Conservation (phyloP, 257 asterid genomes). For the Eucommia ulmoides region DNA sequence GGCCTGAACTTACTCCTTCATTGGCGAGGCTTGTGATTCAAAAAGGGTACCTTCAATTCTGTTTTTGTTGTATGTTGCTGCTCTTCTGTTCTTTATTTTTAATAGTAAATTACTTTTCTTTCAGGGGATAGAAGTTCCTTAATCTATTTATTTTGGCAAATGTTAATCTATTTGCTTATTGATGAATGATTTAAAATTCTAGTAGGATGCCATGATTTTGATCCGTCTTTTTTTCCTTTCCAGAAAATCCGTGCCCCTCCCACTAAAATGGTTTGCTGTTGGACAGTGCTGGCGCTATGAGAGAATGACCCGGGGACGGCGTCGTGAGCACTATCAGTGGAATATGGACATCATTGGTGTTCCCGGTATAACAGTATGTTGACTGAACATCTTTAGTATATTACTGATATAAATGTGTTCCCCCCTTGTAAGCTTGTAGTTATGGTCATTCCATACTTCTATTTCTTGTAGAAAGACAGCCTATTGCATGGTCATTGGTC, state of each 20-base stretch:
- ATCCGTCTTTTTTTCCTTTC: slow-evolving; percentile 48
- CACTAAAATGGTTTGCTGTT: slow-evolving; percentile 92
- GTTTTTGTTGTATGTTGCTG: not conserved
- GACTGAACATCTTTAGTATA: not conserved
- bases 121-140: not conserved
- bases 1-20: slow-evolving; percentile 99
- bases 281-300: slow-evolving; percentile 99
- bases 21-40: slow-evolving; percentile 95
- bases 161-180: slow-evolving; percentile 15
- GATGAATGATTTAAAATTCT: slow-evolving; percentile 30
- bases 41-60: slow-evolving; percentile 50
- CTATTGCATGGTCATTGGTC: too few species aligned
- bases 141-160: not conserved
- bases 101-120: slow-evolving; percentile 2
- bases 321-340: slow-evolving; percentile 98
- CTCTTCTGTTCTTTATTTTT: slow-evolving; percentile 8
- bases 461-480: too few species aligned
- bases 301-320: slow-evolving; percentile 94
- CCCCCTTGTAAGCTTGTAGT: too few species aligned
- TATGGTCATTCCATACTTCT: too few species aligned
- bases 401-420: not conserved
- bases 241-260: slow-evolving; percentile 95
- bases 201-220: slow-evolving; percentile 46
- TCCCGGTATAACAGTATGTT: slow-evolving; percentile 64
- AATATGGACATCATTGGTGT: slow-evolving; percentile 98